Base-by-base conservation (phyloP, 352 stramenopile genomes). In the Pythium periplocum region DNA sequence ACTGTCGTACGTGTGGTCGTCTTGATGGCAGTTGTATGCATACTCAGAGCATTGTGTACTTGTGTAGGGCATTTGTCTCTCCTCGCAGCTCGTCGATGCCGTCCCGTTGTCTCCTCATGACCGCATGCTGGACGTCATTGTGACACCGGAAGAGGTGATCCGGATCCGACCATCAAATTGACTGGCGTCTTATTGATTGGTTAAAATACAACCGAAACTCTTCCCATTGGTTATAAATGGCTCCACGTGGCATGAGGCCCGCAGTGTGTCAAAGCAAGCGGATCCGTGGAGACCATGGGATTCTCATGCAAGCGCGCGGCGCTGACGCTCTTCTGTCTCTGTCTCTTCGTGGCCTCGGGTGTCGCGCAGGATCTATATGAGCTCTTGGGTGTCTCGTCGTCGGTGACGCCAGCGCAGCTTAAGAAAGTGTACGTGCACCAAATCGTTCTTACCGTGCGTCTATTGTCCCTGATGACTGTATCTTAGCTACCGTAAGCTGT, bases 401-500 rank as follows among this genome's bases (percentile, higher is more conserved):
- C 73, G 2, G 73, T 64, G 26, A 73, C 68, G n/a, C 39, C 65
- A 9, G 62, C 73, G 51, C 72, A 87, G 61, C 79, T 90, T 64
- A 90, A 90, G 71, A 80, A 78, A 64, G 74, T 76, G 75, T 88
- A 53, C 42, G 73, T 74, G 17, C 32, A 3, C 6, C 17, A 26
- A 48, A 31, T 48, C 9, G 17, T 48, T 48, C 9, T 30, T 11
- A 30, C 43, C 9, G 43, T 48, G 43, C 17, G 43, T 11, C 17
- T 1, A 48, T 48, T 31, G 43, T 11, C 43, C 43, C 9, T 48
- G 43, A 48, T 31, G 43, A 48, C 43, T 48, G n/a, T 38, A 41
- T 52, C 46, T 52, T 45, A 85, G 75, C 53, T 98, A 98, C 74
- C 76, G 92, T 45, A 96, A 96, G 64, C 66, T 98, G 40, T 95